Base-by-base conservation (phyloP, 1,284 basidiomycete species). In the Amylostereum areolatum region DNA sequence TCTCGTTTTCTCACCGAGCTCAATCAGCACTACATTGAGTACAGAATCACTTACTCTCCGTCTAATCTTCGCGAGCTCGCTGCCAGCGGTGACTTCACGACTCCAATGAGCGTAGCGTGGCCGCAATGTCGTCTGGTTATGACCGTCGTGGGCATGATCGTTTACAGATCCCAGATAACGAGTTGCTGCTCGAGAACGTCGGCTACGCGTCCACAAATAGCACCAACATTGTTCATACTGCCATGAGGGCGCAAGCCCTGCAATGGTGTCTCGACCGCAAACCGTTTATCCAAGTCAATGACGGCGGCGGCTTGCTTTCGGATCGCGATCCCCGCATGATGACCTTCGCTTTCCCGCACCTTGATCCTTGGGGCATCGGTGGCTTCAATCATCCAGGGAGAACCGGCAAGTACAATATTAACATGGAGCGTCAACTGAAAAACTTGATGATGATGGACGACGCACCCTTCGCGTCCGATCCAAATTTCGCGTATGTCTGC, bases 281-380 rank as follows among this genome's bases (percentile, higher is more conserved):
- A 5, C 43, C 42, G 1, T 49, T 45, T 33, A 4, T 44, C 4
- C 9, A 27, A 18, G 27, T 45, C 9, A 4, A 8, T 27, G 27
- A 28, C 11, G 42, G 34, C 8, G 4, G 8, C 5, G 27, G 25
- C 27, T 25, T 48, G 18, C 43, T 48, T 24, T 32, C 47, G 9
- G 41, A 48, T 9, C 25, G 42, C n/a, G 48, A 49, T 45, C 48
- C 42, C 9, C 32, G 35, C 3, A 49, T 49, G 48, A n/a, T 49
- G 6, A 45, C 47, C 4, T 52, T 43, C 24, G 8, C 36, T 11
- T 52, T 52, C 34, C 47, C 50, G 18, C 41, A 52, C 25, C 24
- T 52, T 5, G 50, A 52, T 37, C 50, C 47, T 2, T 52, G 42
- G 46, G 50, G 50, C 2, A 52, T 52, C 41, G 46, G 50, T 10